These are phyloP conservation scores for Gossypium thurberi DNA, from an alignment of 345 rosid genomes.

Conservation along the genomic window DNA sequence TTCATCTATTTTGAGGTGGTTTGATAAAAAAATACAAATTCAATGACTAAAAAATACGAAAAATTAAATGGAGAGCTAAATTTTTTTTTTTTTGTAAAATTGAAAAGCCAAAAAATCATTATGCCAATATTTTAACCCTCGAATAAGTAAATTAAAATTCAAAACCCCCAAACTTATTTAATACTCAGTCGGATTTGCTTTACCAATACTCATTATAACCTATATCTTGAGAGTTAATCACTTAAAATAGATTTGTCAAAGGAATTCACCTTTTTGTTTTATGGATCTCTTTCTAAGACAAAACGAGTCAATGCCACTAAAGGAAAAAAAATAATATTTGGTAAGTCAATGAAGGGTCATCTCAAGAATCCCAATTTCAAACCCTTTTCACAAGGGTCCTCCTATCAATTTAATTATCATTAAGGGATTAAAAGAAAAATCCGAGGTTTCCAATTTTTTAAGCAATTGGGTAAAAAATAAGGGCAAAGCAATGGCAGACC, in stretches of 20 bases:
- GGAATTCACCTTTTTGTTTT: not conserved
- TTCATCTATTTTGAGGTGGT: too few species aligned
- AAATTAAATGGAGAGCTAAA: too few species aligned
- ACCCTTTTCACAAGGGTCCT: not conserved
- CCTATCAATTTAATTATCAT: too few species aligned
- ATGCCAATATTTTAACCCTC: too few species aligned
- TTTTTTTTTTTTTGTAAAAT: fast-evolving
- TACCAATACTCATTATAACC: not conserved
- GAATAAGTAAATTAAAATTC: too few species aligned
- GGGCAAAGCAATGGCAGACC: constrained; percentile 37
- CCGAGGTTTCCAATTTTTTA: not conserved
- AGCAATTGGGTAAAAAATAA: not conserved
- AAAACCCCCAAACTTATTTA: too few species aligned
- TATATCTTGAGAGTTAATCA: not conserved
- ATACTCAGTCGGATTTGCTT: not conserved
- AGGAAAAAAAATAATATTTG: not conserved
- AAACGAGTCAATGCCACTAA: constrained; percentile 18
- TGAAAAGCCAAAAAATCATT: fast-evolving
- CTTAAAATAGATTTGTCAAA: not conserved
- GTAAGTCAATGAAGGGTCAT: constrained; percentile 23
- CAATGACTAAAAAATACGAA: too few species aligned
- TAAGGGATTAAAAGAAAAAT: too few species aligned
- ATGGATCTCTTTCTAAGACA: not conserved
- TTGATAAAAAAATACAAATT: too few species aligned
- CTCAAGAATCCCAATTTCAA: constrained; percentile 7